Base-by-base conservation (phyloP, 495 filamentous ascomycete species). In the Delitschia confertaspora region DNA sequence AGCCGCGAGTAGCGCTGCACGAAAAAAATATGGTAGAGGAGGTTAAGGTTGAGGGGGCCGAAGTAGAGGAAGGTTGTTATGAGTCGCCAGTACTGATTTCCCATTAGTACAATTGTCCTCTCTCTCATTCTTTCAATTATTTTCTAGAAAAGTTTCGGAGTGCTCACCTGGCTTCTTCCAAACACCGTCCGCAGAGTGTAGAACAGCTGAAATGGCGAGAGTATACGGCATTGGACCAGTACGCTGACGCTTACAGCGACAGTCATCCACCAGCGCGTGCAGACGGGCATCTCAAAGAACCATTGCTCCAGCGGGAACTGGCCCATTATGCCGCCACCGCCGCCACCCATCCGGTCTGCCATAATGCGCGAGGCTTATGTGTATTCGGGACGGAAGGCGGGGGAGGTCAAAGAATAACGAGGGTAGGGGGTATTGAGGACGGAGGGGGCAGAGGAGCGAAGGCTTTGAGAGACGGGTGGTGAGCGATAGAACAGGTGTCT, bases 1-100 rank as follows among this genome's bases (percentile, higher is more conserved):
- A 95, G 80, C 27, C 93, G 85, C 8, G 88, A 87, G 67, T 98
- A 98, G 19, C 91, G 86, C 58, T 93, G 87, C 32, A 96, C 78
- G 71, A 98, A 98, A 74, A 95, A 98, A 65, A 98, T 83, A 60
- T 98, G 93, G 75, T 95, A 96, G 56, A 96, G 74, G 18, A 98
- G 79, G 64, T 98, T 91, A 54, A 98, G 79, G 30, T 80, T 87
- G 38, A 98, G 75, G 8, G 88, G 87, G 16, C 93, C 93, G 62
- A 96, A 95, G 68, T 96, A 98, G 50, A 95, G 75, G 65, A 98
- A 98, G 2, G 93, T 93, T 9, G 88, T 88, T 13, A 95, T 47
- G 2, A 98, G 70, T 19, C 91, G 86, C 93, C 93, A 96, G 65
- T 94, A 96, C 85, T 96, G 47, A 27, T 36, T 23, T 5, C 11